A percentile compares a stretch with the other conserved stretches of the same genome.
Conservation (phyloP, 805 yeast species). For the Wickerhamia fluorescens region DNA sequence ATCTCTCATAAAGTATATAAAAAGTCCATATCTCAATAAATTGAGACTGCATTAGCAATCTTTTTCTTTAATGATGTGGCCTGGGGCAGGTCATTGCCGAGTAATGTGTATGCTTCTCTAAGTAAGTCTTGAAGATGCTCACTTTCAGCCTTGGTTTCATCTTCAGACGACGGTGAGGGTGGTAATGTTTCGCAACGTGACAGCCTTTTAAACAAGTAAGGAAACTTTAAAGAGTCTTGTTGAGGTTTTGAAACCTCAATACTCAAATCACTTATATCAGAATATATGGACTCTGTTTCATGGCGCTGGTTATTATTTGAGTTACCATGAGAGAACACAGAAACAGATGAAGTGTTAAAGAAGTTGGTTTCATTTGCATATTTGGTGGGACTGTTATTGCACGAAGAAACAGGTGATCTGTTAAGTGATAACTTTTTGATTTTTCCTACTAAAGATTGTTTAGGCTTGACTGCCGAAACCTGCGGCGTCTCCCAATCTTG, state of each 20-base stretch:
- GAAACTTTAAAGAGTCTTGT: slow-evolving; percentile 16
- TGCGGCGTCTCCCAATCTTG: slow-evolving; percentile 2
- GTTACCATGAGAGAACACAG: slow-evolving; percentile 14
- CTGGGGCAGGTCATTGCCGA: slow-evolving; percentile 11
- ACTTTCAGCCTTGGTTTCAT: too few relatives aligned
- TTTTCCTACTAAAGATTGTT: slow-evolving; percentile 19
- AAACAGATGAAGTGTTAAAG: slow-evolving; percentile 14
- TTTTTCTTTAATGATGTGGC: slow-evolving; percentile 7
- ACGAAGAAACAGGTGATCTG: slow-evolving; percentile 7
- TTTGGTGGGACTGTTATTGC: slow-evolving; percentile 1
- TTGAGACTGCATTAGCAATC: too few relatives aligned
- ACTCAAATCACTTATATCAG: slow-evolving; percentile 10
- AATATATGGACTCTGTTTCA: slow-evolving; percentile 11
- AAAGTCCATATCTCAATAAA: too few relatives aligned
- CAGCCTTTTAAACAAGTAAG: slow-evolving; percentile 9
- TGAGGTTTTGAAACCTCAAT: slow-evolving; percentile 8
- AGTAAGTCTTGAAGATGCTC: slow-evolving; percentile 21
- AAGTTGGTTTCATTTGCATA: slow-evolving; percentile 5
- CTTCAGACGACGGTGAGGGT: too few relatives aligned
- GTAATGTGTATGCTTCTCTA: slow-evolving; percentile 16
- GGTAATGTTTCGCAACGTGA: too few relatives aligned
- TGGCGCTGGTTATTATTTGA: slow-evolving; percentile 1
- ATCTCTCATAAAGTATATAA: too few relatives aligned
- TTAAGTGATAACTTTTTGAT: slow-evolving; percentile 22
- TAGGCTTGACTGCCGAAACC: background rate